Base-by-base conservation (phyloP, 495 filamentous ascomycete genomes). In the Talaromyces liani region DNA sequence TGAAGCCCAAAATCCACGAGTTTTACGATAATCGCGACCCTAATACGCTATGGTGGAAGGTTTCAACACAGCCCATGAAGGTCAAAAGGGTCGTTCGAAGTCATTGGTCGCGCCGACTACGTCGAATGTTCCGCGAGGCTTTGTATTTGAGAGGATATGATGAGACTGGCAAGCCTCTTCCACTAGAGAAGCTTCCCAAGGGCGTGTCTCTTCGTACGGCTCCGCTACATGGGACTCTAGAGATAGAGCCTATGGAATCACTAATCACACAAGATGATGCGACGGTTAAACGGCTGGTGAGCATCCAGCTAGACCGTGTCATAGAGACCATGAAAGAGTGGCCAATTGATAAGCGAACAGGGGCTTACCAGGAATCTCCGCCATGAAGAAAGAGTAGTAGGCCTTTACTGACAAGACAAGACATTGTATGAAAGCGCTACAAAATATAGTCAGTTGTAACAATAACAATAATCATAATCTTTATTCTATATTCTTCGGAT, bases 61-160 rank as follows among this genome's bases (percentile, higher is more conserved):
- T 76, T 1, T 69, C 73, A 0, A 61, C 69, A 7, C 49, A 64
- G 33, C 29, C 69, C 62, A 6, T 79, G 55, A 18, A 71, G 63
- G 29, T 64, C 18, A 80, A 76, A 27, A 72, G 76, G 16, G 80
- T 85, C 49, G 81, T 91, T 16, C 79, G 85, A 47, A 79, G 71
- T 4, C 82, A 75, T 78, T 73, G 75, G 7, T 70, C 68, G 29
- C 79, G 81, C 67, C 79, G 82, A 71, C 47, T 85, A 9, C 71
- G 77, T 34, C 67, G 73, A 20, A 87, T 87, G 0, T 76, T 93
- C 41, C 65, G 64, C 58, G 75, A 83, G 56, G 82, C 81, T 18
- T 73, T 92, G 65, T 78, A 72, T 63, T 77, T 71, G 34, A 77
- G 72, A 57, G 87, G 87, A 1, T 87, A 81, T 65, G 81, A 85